Evolutionary conservation across 192 early-diverging fungal species (phyloP), one percentile per base, ranked within the genome.

Genomic region (Gigaspora rosea): DNA sequence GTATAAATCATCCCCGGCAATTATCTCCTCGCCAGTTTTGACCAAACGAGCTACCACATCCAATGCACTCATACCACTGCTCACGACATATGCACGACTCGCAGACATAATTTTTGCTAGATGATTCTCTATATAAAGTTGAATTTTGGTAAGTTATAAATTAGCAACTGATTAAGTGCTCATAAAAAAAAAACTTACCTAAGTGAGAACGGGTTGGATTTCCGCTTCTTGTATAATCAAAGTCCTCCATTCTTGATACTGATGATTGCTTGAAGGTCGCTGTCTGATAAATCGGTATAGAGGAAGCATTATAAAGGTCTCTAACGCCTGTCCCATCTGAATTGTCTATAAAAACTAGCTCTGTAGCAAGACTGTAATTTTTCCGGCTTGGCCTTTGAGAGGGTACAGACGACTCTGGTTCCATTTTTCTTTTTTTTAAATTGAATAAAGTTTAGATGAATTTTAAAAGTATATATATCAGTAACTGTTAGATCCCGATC

Each of bases 201-300:
- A 98, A 85, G 56, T 92, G 90, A n/a, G 95, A 92, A 15, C 97
- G 86, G n/a, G 97, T 99, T 7, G 97, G 97, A 83, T 99, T 99
- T 15, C 97, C 96, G n/a, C 91, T 93, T 61, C 97, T 88, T 56
- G 94, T 91, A 82, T 99, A 99, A 85, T 99, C 97, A 80, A 94
- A 99, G 67, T 96, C 94, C 15, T 95, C 96, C 77, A 89, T 90
- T 52, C 92, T 94, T 20, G 87, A 87, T 8, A 92, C 94, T 22
- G 85, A 81, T n/a, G 79, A 80, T 82, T 97, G 95, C 85, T 96
- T 97, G 85, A 99, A 99, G 0, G 97, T 99, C 13, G 97, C 97
- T 0, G 96, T 93, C 77, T 97, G 96, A 87, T 99, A 99, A 77
- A 99, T 95, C n/a, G 97, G 97, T 59, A 95, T 91, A 8, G 94